Base-by-base conservation (phyloP, 1,284 basidiomycete species). In the Wallemia mellicola region DNA sequence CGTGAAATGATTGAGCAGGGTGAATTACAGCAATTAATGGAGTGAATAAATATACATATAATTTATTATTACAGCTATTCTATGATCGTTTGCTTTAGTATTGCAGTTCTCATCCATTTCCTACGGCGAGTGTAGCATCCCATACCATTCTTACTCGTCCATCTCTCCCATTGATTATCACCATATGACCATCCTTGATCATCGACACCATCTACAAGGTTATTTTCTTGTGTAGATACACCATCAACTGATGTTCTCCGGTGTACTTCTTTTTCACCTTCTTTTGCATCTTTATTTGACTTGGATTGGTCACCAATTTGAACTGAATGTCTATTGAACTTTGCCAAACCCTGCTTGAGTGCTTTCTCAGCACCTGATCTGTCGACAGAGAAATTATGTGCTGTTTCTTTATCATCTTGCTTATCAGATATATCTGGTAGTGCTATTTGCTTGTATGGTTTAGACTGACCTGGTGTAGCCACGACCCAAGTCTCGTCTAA, bases 21-120 rank as follows among this genome's bases (percentile, higher is more conserved):
- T 66, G 77, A 82, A 61, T 72, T 82, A 60, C 71, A 75, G 65
- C 79, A 82, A 70, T 75, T 80, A 74, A n/a, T n/a, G n/a, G n/a
- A n/a, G n/a, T n/a, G n/a, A n/a, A n/a, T n/a, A n/a, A n/a, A n/a
- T n/a, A n/a, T n/a, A 26, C 24, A 55, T 22, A 55, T 22, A 7
- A 26, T 26, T 14, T 57, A 26, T 9, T 28, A 17, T 11, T 26
- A 57, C 24, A 28, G 9, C 22, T 57, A 28, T 25, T 26, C 55
- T 25, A 57, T 3, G 9, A 57, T 2, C 55, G 22, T n/a, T 25
- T 57, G 25, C 55, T 28, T 57, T 15, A 57, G 22, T 11, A 28
- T 25, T 14, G 55, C 55, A 5, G 25, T 57, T 2, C 55, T 5
- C 24, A 57, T 28, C 55, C 55, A 57, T 25, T 28, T 26, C 55